Percentiles rank a stretch among this genome's conserved stretches.
Conservation (phyloP, 1,284 basidiomycete species). For the Pyrrhoderma lamaoense region DNA sequence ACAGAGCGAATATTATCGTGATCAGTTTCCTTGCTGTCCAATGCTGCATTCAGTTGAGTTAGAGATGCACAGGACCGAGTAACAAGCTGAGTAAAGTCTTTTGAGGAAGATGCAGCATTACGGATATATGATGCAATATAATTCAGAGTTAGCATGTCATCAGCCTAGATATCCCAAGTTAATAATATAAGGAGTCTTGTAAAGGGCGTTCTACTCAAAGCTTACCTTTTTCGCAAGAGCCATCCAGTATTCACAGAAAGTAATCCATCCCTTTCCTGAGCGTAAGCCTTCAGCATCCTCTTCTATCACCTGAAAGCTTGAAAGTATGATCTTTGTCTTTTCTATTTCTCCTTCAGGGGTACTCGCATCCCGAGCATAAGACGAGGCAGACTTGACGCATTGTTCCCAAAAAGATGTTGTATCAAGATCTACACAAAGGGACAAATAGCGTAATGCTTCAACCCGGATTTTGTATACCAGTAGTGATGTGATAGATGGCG, state of each 20-base stretch:
- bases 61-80: conserved; percentile 3
- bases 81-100: neutral
- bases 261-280: conserved; percentile 45
- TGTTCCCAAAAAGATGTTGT: conserved; percentile 18
- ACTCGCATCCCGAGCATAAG: conserved; percentile 14
- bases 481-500: conserved; percentile 20
- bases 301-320: conserved; percentile 36
- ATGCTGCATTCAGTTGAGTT: neutral
- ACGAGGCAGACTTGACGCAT: conserved; percentile 16
- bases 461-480: conserved; percentile 41
- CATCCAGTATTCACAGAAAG: conserved; percentile 61
- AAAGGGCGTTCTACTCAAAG: no score
- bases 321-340: conserved; percentile 29
- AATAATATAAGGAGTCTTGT: no score
- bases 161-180: conserved; percentile 31
- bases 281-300: conserved; percentile 29
- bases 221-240: conserved; percentile 43
- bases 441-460: conserved; percentile 29
- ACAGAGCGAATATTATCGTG: conserved; percentile 9
- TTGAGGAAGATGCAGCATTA: conserved; percentile 19
- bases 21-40: conserved; percentile 9
- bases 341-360: conserved; percentile 11
- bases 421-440: conserved; percentile 4
- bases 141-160: conserved; percentile 43
- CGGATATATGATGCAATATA: conserved; percentile 40